Base-by-base conservation (phyloP, 768 basidiomycete species). In the Hericium erinaceus region DNA sequence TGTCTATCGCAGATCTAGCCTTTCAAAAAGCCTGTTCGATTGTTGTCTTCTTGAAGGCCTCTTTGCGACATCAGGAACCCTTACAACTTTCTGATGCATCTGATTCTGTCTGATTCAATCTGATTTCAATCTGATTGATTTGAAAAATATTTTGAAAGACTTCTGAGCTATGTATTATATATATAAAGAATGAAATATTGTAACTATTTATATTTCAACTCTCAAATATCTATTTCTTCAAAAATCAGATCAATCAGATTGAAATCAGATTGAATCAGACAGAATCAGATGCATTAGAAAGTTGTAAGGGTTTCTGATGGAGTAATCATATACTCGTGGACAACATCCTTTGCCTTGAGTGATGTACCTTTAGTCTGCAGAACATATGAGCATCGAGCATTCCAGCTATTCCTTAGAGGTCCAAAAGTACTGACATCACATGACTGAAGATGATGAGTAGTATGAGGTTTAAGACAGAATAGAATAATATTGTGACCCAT, bases 361-460 rank as follows among this genome's bases (percentile, higher is more conserved):
- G 10, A 26, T 13, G 26, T 3, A 3, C 51, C 12, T 10, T 38
- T 52, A 9, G 13, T 52, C 26, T 3, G 10, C 12, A 26, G 33
- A 8, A 28, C 22, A 2, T 12, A 15, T 3, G 22, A 13, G 24
- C 24, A 26, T 10, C 2, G 10, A 20, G 10, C 15, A 38, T 52
- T 12, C 73, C 74, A 77, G 28, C 46, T 52, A 1, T n/a, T 16
- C 48, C 67, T 57, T 1, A 74, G 44, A 0, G 69, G 70, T 0
- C 64, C 69, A 62, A 77, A 79, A 38, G 71, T 67, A 3, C 69
- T 70, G 54, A 77, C 73, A 64, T 78, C 71, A 28, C 74, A 71
- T 0, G 77, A 76, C 61, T 77, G 75, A 0, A 77, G 70, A 12
- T 62, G 57, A 54, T 77, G 77, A 0, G 76, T 78, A 0, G 67